Percentiles rank a stretch among this genome's conserved stretches.
Evolutionary conservation across 495 filamentous ascomycete genomes (phyloP).

Genomic region (Penicillium bialowiezense): DNA sequence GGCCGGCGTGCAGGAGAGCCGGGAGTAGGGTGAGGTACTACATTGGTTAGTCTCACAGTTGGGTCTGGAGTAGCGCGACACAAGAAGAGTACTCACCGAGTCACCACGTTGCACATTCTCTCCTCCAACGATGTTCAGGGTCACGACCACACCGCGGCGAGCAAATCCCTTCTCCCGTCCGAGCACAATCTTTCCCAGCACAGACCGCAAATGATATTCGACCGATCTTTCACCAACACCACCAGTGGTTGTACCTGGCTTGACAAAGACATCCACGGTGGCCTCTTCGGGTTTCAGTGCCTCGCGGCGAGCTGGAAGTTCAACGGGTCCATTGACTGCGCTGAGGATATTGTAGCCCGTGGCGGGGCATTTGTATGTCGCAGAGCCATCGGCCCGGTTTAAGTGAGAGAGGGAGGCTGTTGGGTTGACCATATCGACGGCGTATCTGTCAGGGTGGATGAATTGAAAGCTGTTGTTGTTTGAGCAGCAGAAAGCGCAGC

Average conservation of each 20-base stretch:
- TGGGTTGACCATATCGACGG: slow-evolving; percentile 35
- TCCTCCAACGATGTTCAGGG: slow-evolving; percentile 35
- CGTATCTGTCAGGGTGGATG: neutral
- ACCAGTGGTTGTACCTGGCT: slow-evolving; percentile 60
- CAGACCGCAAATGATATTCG: slow-evolving; percentile 29
- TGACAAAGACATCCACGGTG: slow-evolving; percentile 82
- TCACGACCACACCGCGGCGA: slow-evolving; percentile 43
- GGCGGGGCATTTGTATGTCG: slow-evolving; percentile 64
- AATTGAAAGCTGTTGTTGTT: slow-evolving; percentile 1
- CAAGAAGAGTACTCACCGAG: slow-evolving; percentile 52
- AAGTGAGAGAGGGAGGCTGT: slow-evolving; percentile 50
- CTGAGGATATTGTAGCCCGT: slow-evolving; percentile 79
- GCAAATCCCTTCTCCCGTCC: slow-evolving; percentile 36
- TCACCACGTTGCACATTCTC: slow-evolving; percentile 68
- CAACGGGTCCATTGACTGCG: slow-evolving; percentile 89
- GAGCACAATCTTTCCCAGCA: slow-evolving; percentile 32
- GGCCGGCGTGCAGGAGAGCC: slow-evolving; percentile 66
- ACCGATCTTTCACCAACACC: slow-evolving; percentile 73
- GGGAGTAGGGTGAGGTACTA: slow-evolving; percentile 75
- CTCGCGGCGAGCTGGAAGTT: slow-evolving; percentile 76
- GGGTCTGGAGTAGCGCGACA: neutral
- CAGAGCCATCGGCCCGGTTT: slow-evolving; percentile 80
- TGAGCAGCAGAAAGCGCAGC: neutral
- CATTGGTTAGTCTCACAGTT: slow-evolving; percentile 8
- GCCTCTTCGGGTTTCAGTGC: slow-evolving; percentile 83